These are phyloP conservation scores for Suillus bovinus DNA, from an alignment of 768 basidiomycete genomes.

Conservation along the genomic window DNA sequence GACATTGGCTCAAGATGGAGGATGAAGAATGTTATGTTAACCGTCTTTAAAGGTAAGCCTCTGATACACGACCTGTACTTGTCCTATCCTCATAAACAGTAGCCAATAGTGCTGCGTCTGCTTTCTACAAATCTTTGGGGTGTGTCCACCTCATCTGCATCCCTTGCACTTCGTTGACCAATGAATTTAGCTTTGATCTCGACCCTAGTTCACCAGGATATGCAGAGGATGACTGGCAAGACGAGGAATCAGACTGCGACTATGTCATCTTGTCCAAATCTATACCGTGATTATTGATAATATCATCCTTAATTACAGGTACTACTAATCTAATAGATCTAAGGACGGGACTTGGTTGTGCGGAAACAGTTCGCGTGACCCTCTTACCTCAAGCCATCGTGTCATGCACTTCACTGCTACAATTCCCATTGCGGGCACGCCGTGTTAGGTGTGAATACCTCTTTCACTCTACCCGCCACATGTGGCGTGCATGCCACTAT, in stretches of 20 bases:
- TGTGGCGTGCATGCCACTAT: not conserved
- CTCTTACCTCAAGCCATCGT: not conserved
- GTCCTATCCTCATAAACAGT: conserved; percentile 2
- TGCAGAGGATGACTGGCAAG: conserved; percentile 25
- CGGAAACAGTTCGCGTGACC: not conserved
- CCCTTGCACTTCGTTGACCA: not conserved
- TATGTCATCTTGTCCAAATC: conserved; percentile 41
- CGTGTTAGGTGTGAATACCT: not conserved
- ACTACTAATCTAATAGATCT: not conserved
- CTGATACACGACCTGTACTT: conserved; percentile 1
- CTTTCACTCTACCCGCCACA: not conserved
- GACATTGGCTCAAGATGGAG: conserved; percentile 49
- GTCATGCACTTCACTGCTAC: not conserved
- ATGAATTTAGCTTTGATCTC: conserved; percentile 45
- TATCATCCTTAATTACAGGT: not conserved
- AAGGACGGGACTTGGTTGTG: not conserved
- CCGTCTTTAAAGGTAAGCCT: conserved; percentile 67
- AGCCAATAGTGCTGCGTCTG: conserved; percentile 47
- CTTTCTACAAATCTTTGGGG: conserved; percentile 60
- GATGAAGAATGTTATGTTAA: conserved; percentile 76
- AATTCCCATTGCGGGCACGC: not conserved
- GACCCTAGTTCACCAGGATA: conserved; percentile 57
- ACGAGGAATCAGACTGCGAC: conserved; percentile 31
- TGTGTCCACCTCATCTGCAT: conserved; percentile 28
- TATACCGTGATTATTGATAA: conserved; percentile 11